phyloP scores from a whole-genome alignment of 345 rosid genomes.

The Luvunga scandens region DNA sequence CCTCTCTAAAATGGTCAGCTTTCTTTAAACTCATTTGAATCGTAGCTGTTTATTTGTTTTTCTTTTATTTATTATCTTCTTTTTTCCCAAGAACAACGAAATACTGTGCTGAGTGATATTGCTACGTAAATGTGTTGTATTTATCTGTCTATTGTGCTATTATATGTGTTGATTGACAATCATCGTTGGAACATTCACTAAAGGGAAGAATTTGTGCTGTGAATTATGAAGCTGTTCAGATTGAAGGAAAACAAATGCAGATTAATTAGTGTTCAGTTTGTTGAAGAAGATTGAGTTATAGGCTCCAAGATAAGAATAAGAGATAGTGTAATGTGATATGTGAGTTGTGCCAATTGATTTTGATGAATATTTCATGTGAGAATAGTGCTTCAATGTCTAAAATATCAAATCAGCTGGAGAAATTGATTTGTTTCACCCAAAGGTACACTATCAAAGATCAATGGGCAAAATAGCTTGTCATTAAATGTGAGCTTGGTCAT shows the following conservation, averaged over 20 bases:
- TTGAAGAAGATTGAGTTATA: not conserved
- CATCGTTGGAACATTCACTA: not conserved
- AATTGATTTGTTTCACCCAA: not conserved
- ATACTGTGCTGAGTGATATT: not conserved
- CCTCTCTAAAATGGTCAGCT: constrained; percentile 80
- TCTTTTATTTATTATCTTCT: not conserved
- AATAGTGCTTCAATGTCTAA: not conserved
- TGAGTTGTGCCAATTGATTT: not conserved
- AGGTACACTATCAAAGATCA: not conserved
- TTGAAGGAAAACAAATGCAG: not conserved
- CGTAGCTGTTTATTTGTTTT: not conserved
- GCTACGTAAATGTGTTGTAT: not conserved
- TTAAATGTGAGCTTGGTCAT: not conserved
- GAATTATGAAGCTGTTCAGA: not conserved
- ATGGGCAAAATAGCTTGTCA: not conserved
- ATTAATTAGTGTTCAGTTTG: not conserved
- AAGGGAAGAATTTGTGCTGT: not conserved
- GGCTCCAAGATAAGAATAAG: not conserved
- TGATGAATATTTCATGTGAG: not conserved
- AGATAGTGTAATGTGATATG: not conserved
- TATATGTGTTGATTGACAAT: not conserved
- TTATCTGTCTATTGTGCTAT: not conserved
- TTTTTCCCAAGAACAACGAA: too few species aligned
- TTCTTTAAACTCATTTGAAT: not conserved
- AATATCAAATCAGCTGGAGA: not conserved